Evolutionary conservation across 441 rosid species (phyloP).

Genomic region (Gossypium lobatum): DNA sequence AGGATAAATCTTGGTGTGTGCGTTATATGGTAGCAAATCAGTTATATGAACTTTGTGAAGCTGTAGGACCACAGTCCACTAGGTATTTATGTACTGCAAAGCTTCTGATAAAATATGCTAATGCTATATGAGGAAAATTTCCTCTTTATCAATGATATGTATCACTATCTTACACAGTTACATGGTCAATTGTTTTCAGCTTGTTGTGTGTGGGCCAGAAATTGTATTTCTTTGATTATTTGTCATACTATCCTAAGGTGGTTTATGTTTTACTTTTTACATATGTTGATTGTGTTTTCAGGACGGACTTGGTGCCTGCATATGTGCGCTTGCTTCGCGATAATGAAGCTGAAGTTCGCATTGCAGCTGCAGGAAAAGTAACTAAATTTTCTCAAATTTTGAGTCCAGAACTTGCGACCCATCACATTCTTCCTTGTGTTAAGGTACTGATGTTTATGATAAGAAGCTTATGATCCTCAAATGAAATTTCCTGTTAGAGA

Average conservation of each 20-base stretch:
- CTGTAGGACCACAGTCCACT: conserved; percentile 83
- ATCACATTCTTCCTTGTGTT: conserved; percentile 81
- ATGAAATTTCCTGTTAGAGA: neutral
- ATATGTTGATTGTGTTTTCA: conserved; percentile 17
- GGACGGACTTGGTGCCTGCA: conserved; percentile 88
- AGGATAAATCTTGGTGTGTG: conserved; percentile 98
- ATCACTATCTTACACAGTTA: neutral
- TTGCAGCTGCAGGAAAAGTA: conserved; percentile 97
- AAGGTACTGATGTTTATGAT: conserved; percentile 43
- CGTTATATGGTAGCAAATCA: conserved; percentile 94
- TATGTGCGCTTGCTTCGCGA: conserved; percentile 87
- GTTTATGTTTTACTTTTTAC: neutral
- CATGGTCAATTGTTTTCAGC: neutral
- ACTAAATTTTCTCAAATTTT: conserved; percentile 81
- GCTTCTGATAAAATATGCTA: neutral
- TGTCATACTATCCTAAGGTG: neutral
- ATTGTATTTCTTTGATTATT: neutral
- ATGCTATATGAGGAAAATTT: neutral
- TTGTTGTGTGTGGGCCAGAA: neutral
- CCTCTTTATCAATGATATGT: neutral
- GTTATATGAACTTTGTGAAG: conserved; percentile 83
- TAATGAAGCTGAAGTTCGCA: conserved; percentile 97
- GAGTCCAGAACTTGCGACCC: conserved; percentile 80
- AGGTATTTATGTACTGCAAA: conserved; percentile 34
- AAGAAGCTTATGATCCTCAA: neutral